These are phyloP conservation scores for Rhodotorula sp. DNA, from an alignment of 1,284 basidiomycete genomes.

Conservation along the genomic window DNA sequence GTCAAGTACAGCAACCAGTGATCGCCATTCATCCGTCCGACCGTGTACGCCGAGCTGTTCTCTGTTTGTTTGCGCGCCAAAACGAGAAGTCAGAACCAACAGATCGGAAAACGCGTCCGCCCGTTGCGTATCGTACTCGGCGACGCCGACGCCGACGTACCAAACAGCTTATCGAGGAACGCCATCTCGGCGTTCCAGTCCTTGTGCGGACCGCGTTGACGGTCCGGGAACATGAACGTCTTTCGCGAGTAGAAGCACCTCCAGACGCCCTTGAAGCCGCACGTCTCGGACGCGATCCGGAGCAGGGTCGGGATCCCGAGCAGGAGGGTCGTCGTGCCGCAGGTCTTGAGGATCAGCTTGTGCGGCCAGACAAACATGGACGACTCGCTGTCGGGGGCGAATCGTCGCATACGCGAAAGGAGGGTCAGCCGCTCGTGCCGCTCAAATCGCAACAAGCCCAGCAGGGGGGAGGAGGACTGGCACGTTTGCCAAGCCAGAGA, in stretches of 20 bases:
- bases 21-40: conserved; percentile 97
- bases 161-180: conserved; percentile 85
- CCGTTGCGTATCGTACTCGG: too few species aligned
- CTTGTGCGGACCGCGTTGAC: conserved; percentile 86
- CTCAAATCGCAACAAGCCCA: too few species aligned
- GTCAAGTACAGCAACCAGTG: conserved; percentile 98
- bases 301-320: conserved; percentile 89
- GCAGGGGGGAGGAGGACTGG: too few species aligned
- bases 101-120: too few species aligned
- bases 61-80: conserved; percentile 48
- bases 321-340: conserved; percentile 96
- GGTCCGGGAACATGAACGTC: conserved; percentile 98
- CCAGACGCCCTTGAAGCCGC: conserved; percentile 70
- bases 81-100: too few species aligned
- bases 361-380: conserved; percentile 95
- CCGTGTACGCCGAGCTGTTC: conserved; percentile 84
- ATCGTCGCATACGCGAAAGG: not conserved
- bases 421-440: not conserved
- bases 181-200: conserved; percentile 93
- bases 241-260: conserved; percentile 96
- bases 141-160: conserved; percentile 41
- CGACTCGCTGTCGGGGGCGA: conserved; percentile 70
- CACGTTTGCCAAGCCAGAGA: too few species aligned
- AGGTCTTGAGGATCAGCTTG: conserved; percentile 96
- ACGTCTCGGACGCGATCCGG: conserved; percentile 77